Evolutionary conservation across 768 basidiomycete genomes (phyloP), one percentile per base, ranked within the genome.

Genomic region (Rhodotorula diobovata): DNA sequence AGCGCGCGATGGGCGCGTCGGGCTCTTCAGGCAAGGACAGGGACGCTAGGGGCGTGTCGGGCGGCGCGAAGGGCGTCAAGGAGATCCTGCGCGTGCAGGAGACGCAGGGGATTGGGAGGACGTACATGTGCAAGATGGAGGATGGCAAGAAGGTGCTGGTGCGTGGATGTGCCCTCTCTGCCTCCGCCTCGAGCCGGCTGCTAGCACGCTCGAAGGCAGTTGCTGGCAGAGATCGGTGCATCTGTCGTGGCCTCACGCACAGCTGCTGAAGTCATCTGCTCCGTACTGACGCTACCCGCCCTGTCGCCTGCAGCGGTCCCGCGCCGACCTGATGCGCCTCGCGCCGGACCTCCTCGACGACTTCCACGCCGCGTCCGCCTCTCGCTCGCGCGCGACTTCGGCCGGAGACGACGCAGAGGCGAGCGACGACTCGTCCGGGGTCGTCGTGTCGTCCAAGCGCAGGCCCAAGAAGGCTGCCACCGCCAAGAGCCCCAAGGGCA

Each of bases 111-210:
- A 4, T 65, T 14, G 63, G 65, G 23, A 59, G 43, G 20, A 0
- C 28, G 55, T 74, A 62, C 39, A 8, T 53, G 11, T 63, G 65
- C 32, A 5, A 21, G n/a, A 63, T 70, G 2, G 45, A 34, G 23
- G 64, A 53, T 4, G 69, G 73, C 6, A 64, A 62, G 56, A 62
- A 37, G 51, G 69, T 67, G 46, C 41, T 53, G 39, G 69, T 71
- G 59, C 35, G 66, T 56, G 4, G 23, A 10, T 37, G 35, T 53
- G 46, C n/a, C 23, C 30, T 41, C 32, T 16, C 1, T 28, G 28
- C 25, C 41, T 43, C 41, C 41, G 14, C 41, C 41, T 43, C 41
- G n/a, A n/a, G n/a, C n/a, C n/a, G n/a, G n/a, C n/a, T n/a, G n/a
- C n/a, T n/a, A n/a, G n/a, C n/a, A n/a, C n/a, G n/a, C n/a, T n/a